Evolutionary conservation across 306 rosid genomes (phyloP).

Genomic region (Cercis canadensis): DNA sequence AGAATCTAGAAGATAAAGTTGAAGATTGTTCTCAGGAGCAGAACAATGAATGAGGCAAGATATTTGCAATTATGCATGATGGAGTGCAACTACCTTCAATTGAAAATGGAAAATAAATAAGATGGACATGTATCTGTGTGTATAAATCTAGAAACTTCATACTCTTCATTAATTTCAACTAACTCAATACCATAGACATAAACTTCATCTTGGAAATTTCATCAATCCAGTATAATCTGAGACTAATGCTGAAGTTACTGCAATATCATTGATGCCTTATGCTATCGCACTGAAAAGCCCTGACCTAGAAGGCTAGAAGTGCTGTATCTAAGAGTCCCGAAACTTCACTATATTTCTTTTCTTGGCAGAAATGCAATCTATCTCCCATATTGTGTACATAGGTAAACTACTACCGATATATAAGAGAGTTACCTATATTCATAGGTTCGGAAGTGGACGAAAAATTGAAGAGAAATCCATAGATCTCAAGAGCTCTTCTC

Average conservation of each 20-base stretch:
- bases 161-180: not conserved
- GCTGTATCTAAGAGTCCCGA: not conserved
- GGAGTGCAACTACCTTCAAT: slow-evolving; percentile 17
- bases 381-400: not conserved
- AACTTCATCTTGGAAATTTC: not conserved
- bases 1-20: slow-evolving; percentile 59
- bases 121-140: slow-evolving; percentile 1
- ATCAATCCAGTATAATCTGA: not conserved
- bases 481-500: slow-evolving; percentile 74
- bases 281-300: not conserved
- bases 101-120: slow-evolving; percentile 21
- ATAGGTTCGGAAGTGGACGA: slow-evolving; percentile 47
- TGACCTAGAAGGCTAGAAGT: not conserved
- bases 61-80: slow-evolving; percentile 23
- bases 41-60: not conserved
- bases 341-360: slow-evolving; percentile 6
- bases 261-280: not conserved
- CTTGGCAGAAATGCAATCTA: not conserved
- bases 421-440: slow-evolving; percentile 48
- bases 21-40: slow-evolving; percentile 34
- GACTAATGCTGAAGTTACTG: not conserved
- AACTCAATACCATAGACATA: not conserved
- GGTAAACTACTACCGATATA: slow-evolving; percentile 11
- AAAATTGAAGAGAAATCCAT: slow-evolving; percentile 69
- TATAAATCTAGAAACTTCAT: slow-evolving; percentile 17